phyloP scores from a whole-genome alignment of 306 rosid species.

The Canavalia ensiformis region DNA sequence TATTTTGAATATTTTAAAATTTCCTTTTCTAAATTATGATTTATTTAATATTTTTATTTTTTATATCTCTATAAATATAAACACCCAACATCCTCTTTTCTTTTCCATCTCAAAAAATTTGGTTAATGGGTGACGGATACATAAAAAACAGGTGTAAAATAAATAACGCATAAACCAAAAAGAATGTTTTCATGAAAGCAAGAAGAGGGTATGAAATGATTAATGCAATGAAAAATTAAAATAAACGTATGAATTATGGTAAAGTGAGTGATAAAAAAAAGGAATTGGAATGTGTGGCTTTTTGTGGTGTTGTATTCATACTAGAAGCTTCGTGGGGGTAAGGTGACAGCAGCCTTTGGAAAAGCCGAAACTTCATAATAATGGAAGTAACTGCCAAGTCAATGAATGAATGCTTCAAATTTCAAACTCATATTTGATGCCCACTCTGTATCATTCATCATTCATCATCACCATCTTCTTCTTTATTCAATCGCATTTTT shows the following conservation, averaged over 20 bases:
- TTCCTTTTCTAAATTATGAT: too few species aligned
- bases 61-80: too few species aligned
- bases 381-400: conserved; percentile 9
- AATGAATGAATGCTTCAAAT: neutral
- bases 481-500: neutral
- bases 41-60: too few species aligned
- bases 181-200: too few species aligned
- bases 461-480: neutral
- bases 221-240: too few species aligned
- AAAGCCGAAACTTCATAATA: conserved; percentile 26
- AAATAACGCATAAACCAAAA: too few species aligned
- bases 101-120: too few species aligned
- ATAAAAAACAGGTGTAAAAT: too few species aligned
- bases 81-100: too few species aligned
- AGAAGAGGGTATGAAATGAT: too few species aligned
- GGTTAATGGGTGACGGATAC: too few species aligned
- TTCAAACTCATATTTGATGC: neutral
- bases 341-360: neutral
- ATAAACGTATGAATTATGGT: neutral
- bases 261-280: neutral
- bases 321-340: conserved; percentile 40
- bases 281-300: neutral
- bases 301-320: neutral
- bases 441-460: neutral
- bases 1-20: too few species aligned